These are phyloP conservation scores for Pythium brassicae DNA, from an alignment of 352 stramenopile species.

Conservation along the genomic window DNA sequence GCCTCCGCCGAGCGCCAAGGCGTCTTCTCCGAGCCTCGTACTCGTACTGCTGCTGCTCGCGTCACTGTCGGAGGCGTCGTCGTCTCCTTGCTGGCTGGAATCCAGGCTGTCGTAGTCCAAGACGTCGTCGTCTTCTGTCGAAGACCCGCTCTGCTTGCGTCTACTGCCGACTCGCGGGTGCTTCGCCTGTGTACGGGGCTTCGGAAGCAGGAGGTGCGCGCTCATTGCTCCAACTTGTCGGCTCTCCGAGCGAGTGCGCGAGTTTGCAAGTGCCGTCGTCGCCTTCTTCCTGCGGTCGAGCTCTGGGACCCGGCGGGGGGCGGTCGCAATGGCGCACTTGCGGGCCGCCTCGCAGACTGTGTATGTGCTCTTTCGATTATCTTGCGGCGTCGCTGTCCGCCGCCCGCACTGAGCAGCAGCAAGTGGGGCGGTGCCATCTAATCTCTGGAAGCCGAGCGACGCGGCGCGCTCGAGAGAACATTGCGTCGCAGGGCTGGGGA, in stretches of 20 bases:
- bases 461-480: not conserved
- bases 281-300: too few species aligned
- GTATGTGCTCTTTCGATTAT: too few species aligned
- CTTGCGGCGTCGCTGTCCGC: too few species aligned
- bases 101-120: constrained; percentile 8
- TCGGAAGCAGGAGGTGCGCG: not conserved
- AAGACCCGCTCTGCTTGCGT: constrained; percentile 1
- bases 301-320: too few species aligned
- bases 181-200: not conserved
- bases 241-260: too few species aligned
- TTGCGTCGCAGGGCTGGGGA: not conserved
- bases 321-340: too few species aligned
- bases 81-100: not conserved
- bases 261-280: too few species aligned
- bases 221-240: not conserved
- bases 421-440: not conserved
- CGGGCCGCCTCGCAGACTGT: too few species aligned
- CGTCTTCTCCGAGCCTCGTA: not conserved
- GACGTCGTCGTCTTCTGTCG: constrained; percentile 11
- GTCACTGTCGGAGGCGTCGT: not conserved
- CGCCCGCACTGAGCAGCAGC: too few species aligned
- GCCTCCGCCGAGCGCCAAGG: not conserved
- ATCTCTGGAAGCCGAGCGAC: constrained; percentile 3
- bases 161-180: not conserved
- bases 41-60: not conserved